phyloP scores from a whole-genome alignment of 768 basidiomycete genomes.

The Agaricus sinodeliciosus region DNA sequence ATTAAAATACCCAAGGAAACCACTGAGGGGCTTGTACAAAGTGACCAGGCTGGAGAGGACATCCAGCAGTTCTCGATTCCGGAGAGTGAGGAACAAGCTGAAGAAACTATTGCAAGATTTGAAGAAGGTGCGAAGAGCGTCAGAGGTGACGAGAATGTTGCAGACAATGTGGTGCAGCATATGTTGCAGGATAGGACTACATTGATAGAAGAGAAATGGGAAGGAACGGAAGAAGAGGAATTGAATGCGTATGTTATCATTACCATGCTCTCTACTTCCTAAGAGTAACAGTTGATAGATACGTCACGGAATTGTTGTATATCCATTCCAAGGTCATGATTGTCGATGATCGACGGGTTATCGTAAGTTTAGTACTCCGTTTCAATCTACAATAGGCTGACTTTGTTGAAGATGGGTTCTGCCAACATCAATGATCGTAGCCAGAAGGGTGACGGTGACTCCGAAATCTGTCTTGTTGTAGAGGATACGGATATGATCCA shows the following conservation, averaged over 20 bases:
- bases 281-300: slow-evolving; percentile 31
- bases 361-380: slow-evolving; percentile 43
- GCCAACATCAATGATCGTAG: slow-evolving; percentile 90
- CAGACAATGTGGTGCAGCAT: slow-evolving; percentile 80
- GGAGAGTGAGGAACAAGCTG: slow-evolving; percentile 57
- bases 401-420: slow-evolving; percentile 66
- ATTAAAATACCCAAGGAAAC: slow-evolving; percentile 51
- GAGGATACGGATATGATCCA: slow-evolving; percentile 80
- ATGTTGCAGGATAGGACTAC: slow-evolving; percentile 55
- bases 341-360: slow-evolving; percentile 85
- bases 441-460: slow-evolving; percentile 89
- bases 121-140: slow-evolving; percentile 54
- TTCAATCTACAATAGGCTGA: background rate
- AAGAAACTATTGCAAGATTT: slow-evolving; percentile 61
- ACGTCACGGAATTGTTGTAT: slow-evolving; percentile 75
- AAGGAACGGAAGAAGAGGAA: slow-evolving; percentile 81
- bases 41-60: slow-evolving; percentile 44
- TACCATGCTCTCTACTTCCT: slow-evolving; percentile 1
- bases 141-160: slow-evolving; percentile 54
- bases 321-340: slow-evolving; percentile 93
- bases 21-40: slow-evolving; percentile 38
- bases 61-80: slow-evolving; percentile 67
- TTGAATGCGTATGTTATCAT: slow-evolving; percentile 54
- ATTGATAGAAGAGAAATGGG: slow-evolving; percentile 76
- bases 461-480: slow-evolving; percentile 88